These are phyloP conservation scores for Emiliania huxleyi DNA, from an alignment of 78 protist species.

Conservation along the genomic window DNA sequence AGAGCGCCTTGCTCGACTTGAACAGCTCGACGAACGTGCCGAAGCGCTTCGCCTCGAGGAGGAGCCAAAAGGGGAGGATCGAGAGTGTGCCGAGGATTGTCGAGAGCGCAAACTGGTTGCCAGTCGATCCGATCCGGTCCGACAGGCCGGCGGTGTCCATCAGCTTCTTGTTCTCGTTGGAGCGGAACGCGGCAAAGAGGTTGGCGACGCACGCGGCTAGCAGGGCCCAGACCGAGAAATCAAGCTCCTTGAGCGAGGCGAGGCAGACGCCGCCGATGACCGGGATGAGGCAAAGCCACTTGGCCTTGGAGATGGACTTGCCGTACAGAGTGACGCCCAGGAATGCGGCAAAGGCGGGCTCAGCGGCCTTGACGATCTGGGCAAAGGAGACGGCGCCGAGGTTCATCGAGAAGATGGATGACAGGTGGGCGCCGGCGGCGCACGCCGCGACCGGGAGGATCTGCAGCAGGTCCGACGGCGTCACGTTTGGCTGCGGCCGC, in stretches of 20 bases:
- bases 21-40: neutral
- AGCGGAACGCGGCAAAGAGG: constrained; percentile 44
- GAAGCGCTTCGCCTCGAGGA: neutral
- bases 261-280: constrained; percentile 53
- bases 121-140: constrained; percentile 21
- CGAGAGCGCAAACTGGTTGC: constrained; percentile 51
- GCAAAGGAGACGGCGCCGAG: constrained; percentile 49
- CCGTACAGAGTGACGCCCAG: constrained; percentile 20
- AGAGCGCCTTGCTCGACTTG: neutral
- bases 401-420: constrained; percentile 22
- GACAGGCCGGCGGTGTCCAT: constrained; percentile 41
- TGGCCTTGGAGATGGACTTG: constrained; percentile 7
- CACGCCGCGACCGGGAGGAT: constrained; percentile 33
- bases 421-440: constrained; percentile 40
- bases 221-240: constrained; percentile 31
- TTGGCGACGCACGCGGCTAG: constrained; percentile 41
- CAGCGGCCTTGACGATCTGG: constrained; percentile 53
- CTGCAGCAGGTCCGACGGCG: neutral
- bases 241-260: constrained; percentile 40
- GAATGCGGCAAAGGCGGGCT: constrained; percentile 47
- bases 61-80: constrained; percentile 12
- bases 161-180: constrained; percentile 46
- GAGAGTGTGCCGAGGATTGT: constrained; percentile 37
- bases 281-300: constrained; percentile 51
- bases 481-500: constrained; percentile 17